These are phyloP conservation scores for Colletotrichum sp. DNA, from an alignment of 2,329 filamentous ascomycete genomes.

Conservation along the genomic window DNA sequence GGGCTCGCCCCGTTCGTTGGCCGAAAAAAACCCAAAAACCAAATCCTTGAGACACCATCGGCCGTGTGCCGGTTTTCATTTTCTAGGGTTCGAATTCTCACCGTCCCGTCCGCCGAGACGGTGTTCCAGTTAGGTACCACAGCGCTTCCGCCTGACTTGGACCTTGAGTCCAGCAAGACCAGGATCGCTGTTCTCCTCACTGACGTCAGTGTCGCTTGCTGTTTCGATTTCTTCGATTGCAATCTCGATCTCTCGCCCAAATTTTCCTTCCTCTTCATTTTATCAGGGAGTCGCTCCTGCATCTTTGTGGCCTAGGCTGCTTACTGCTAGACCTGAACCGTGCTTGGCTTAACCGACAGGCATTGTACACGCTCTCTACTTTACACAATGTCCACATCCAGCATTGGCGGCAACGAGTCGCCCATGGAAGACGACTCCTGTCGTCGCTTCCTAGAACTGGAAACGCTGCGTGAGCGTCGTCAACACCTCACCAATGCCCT, in stretches of 20 bases:
- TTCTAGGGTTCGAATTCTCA: conserved; percentile 12
- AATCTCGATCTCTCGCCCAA: neutral
- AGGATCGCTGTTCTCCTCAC: conserved; percentile 20
- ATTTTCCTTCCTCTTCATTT: neutral
- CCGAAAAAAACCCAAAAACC: neutral
- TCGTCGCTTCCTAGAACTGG: conserved; percentile 25
- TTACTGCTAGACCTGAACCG: neutral
- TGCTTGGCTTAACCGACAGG: neutral
- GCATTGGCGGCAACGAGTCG: conserved; percentile 11
- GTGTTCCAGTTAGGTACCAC: conserved; percentile 16
- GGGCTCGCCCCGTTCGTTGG: conserved; percentile 12
- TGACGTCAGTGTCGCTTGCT: conserved; percentile 18
- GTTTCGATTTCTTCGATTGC: neutral
- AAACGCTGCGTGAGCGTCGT: conserved; percentile 58
- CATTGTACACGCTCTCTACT: neutral
- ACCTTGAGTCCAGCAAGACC: conserved; percentile 11
- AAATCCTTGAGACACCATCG: conserved; percentile 10
- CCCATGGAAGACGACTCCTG: neutral
- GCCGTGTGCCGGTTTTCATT: conserved; percentile 1
- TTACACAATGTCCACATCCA: conserved; percentile 11
- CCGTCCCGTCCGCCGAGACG: conserved; percentile 15
- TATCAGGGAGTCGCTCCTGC: neutral
- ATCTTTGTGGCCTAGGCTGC: neutral
- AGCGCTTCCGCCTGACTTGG: conserved; percentile 12
- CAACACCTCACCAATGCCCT: conserved; percentile 62